A percentile compares a stretch with the other conserved stretches of the same genome.
Evolutionary conservation across 2,329 filamentous ascomycete genomes (phyloP).

Genomic region (Neonectria neomacrospora): DNA sequence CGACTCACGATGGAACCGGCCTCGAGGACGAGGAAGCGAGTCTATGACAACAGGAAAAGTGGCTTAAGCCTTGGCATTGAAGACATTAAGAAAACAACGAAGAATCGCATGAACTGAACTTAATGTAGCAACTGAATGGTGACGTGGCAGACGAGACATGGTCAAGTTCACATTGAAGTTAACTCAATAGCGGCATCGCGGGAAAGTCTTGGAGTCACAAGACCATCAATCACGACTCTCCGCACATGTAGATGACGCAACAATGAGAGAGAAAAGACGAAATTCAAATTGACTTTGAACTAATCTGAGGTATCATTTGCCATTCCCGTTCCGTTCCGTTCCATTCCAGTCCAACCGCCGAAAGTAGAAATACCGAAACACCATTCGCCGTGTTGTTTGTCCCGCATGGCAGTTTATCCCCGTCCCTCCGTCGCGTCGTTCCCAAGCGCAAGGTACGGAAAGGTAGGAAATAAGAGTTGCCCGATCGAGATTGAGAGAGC

Average conservation of each 20-base stretch:
- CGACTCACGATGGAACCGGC: not conserved
- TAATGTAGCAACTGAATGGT: not conserved
- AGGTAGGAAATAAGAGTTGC: not conserved
- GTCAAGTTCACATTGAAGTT: not conserved
- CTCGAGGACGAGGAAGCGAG: not conserved
- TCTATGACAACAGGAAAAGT: not conserved
- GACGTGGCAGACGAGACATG: too few relatives aligned
- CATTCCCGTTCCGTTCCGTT: not conserved
- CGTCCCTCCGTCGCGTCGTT: not conserved
- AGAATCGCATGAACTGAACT: not conserved
- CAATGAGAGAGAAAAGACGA: not conserved
- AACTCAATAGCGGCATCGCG: not conserved
- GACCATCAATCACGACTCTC: not conserved
- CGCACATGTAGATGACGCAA: not conserved
- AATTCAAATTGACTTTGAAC: not conserved
- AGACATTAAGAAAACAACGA: not conserved
- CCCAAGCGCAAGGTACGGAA: not conserved
- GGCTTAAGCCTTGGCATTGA: not conserved
- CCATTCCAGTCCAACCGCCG: not conserved
- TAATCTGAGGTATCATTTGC: not conserved
- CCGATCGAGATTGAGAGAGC: not conserved
- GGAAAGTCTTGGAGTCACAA: not conserved
- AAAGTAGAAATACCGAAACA: conserved; percentile 2
- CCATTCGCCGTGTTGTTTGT: not conserved
- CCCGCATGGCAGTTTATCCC: not conserved